Evolutionary conservation across 495 filamentous ascomycete species (phyloP), one percentile per base, ranked within the genome.

Genomic region (Parathielavia hyrcaniae): DNA sequence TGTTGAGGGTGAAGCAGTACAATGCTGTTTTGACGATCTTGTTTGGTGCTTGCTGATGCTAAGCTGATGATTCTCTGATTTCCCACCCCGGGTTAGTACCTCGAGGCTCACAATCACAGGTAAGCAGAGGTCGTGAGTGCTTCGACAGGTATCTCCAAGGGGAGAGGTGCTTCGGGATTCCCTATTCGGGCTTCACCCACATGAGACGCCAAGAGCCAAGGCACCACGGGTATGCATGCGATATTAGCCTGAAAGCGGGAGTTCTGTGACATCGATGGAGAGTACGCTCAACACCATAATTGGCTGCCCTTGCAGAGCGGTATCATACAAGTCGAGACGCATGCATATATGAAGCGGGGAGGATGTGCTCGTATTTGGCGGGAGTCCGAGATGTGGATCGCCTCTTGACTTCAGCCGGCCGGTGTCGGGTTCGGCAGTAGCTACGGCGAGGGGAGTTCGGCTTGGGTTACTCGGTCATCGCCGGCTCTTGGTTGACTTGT

Each of bases 201-300:
- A 4, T 47, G 20, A 43, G 17, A 55, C 30, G 63, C 61, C 66
- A 64, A 62, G 66, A 23, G 53, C 47, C 49, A 19, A 48, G 57
- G 56, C 55, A 38, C 35, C 53, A 54, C 43, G 45, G 49, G 32
- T 35, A 34, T 58, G 55, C 53, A 51, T 47, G 30, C 13, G 50
- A 41, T 47, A 59, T 69, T 64, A 69, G 66, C 66, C 64, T 55
- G 53, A 60, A 61, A 35, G 52, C 57, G 48, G 61, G 36, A 55
- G 41, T 62, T 41, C 2, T 30, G 7, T 13, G 30, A 20, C 52
- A n/a, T 46, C 16, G 10, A 59, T 61, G 58, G 63, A 55, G 61
- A 41, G 46, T 13, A 35, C 41, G 51, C 44, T 23, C 51, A 53
- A 61, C 63, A 54, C 60, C 61, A 64, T 59, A 36, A 68, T 66